phyloP scores from a whole-genome alignment of 2,329 filamentous ascomycete genomes.

The Exutisphaerella laricina region DNA sequence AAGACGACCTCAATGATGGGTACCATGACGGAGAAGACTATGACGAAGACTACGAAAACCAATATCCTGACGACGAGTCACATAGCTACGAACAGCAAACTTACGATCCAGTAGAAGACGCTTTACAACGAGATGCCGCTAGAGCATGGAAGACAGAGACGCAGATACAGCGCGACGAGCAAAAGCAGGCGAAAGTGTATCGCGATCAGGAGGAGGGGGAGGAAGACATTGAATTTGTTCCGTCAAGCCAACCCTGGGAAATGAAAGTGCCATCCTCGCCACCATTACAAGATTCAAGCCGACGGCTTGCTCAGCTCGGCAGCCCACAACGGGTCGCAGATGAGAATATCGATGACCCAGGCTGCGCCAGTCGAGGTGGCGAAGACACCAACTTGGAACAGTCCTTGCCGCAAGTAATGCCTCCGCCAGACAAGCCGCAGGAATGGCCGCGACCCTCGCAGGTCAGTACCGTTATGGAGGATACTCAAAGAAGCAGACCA shows the following conservation, averaged over 20 bases:
- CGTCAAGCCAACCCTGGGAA: constrained; percentile 11
- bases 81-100: constrained; percentile 13
- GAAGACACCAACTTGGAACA: not conserved
- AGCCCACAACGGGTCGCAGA: not conserved
- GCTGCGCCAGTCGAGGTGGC: constrained; percentile 3
- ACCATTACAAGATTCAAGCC: not conserved
- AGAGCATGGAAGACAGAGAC: constrained; percentile 15
- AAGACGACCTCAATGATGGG: constrained; percentile 3
- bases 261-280: constrained; percentile 1
- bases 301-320: not conserved
- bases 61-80: constrained; percentile 1
- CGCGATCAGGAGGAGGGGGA: constrained; percentile 1
- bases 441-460: constrained; percentile 7
- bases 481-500: not conserved
- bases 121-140: constrained; percentile 17
- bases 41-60: constrained; percentile 7
- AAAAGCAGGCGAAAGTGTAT: not conserved
- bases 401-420: not conserved
- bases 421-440: not conserved
- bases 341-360: constrained; percentile 7
- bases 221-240: constrained; percentile 3
- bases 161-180: constrained; percentile 10
- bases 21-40: not conserved
- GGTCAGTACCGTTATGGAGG: constrained; percentile 11
- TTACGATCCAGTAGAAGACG: constrained; percentile 19